These are phyloP conservation scores for Typha latifolia DNA, from an alignment of 176 grass and related monocot genomes.

Conservation along the genomic window DNA sequence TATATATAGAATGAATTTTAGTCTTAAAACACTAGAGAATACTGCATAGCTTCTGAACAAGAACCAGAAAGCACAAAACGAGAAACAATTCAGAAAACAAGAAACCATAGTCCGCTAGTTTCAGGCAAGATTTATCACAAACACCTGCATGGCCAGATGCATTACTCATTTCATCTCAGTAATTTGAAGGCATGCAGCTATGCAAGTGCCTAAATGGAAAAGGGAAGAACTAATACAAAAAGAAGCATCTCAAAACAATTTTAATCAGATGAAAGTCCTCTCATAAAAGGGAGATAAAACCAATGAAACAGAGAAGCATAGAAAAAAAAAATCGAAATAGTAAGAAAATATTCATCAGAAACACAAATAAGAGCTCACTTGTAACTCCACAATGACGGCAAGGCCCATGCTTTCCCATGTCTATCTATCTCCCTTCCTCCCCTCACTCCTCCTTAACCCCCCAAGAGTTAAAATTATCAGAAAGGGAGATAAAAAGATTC, in stretches of 20 bases:
- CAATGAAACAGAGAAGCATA: slow-evolving; percentile 11
- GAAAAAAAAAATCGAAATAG: slow-evolving; percentile 22
- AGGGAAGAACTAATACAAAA: too few relatives aligned
- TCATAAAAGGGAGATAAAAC: neutral
- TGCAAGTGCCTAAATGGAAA: too few relatives aligned
- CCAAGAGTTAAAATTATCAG: slow-evolving; percentile 16
- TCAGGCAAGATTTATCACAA: too few relatives aligned
- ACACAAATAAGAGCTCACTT: slow-evolving; percentile 88
- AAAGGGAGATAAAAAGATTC: slow-evolving; percentile 8
- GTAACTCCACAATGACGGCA: slow-evolving; percentile 99
- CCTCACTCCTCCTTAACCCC: slow-evolving; percentile 28
- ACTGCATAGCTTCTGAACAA: neutral
- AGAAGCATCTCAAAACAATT: too few relatives aligned
- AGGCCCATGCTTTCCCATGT: slow-evolving; percentile 89
- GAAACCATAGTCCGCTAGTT: neutral
- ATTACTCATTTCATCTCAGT: too few relatives aligned
- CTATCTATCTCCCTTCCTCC: neutral
- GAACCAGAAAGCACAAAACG: neutral
- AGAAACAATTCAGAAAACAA: neutral
- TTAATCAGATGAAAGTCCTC: too few relatives aligned
- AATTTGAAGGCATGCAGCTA: too few relatives aligned
- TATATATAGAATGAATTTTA: neutral
- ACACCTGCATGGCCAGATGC: too few relatives aligned
- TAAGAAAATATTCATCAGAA: slow-evolving; percentile 17
- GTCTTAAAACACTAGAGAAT: neutral